Evolutionary conservation across 176 grass and related monocot genomes (phyloP), one percentile per base, ranked within the genome.

Genomic region (Oryza rufipogon): DNA sequence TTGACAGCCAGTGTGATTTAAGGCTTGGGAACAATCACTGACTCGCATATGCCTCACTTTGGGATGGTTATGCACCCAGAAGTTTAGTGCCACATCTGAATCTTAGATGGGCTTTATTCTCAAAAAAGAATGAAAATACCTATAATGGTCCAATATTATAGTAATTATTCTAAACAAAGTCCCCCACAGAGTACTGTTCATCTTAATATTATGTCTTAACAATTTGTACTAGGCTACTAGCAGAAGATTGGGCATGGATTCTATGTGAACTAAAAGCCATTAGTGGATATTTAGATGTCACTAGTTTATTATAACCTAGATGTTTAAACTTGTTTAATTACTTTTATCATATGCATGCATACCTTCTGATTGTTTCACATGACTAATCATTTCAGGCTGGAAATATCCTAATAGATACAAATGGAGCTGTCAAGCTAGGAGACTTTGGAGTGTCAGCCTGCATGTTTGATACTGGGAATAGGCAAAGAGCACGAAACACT

Each of bases 381-480:
- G 67, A 81, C 82, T 93, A 82, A 86, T 85, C 58, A 85, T 91
- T 90, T 85, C 90, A 99, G 96, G 96, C 96, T 78, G 96, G 96
- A 68, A 99, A 99, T 78, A 99, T 99, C 79, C 84, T 99, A 89
- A 87, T 99, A 90, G 93, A 96, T 95, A 81, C 66, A 73, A 92
- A 92, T 88, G 96, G 96, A 90, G 84, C 88, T 92, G 96, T 96
- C 81, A 99, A 94, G 83, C 86, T 99, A 85, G 96, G 66, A 80
- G 96, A 99, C 64, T 99, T 92, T 87, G 96, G 96, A 66, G 96
- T 99, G 28, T 99, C 96, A 48, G 91, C 93, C 33, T 96, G 91
- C 84, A 94, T 99, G 96, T 99, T 96, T 67, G 96, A 99, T 81
- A 94, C 96, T 36, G 96, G 96, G 80, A 94, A 99, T 85, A 92